phyloP scores from a whole-genome alignment of 2,329 filamentous ascomycete species.

The Trichoderma pleuroti region DNA sequence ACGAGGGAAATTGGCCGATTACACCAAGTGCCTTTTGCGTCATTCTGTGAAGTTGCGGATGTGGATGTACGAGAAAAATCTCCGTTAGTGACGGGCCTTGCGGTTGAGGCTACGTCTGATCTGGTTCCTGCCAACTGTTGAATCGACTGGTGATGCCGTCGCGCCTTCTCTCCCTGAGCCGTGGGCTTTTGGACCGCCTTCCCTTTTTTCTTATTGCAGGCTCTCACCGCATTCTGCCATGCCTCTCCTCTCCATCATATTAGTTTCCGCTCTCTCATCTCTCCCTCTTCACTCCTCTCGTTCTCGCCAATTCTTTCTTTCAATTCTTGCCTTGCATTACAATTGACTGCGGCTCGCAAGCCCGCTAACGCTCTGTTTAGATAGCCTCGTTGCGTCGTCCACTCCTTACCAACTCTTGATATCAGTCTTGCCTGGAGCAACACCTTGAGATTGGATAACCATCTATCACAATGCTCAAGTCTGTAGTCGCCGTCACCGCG shows the following conservation, averaged over 20 bases:
- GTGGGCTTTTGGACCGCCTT: background rate
- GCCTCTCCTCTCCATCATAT: background rate
- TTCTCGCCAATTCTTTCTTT: background rate
- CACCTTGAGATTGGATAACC: conserved; percentile 27
- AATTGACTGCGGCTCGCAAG: background rate
- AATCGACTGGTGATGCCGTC: background rate
- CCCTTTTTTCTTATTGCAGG: background rate
- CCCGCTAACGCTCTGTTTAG: conserved; percentile 25
- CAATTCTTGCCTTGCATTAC: background rate
- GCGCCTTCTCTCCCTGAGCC: background rate
- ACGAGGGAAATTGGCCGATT: conserved; percentile 2
- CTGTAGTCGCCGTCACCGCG: conserved; percentile 31
- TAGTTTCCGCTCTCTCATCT: background rate
- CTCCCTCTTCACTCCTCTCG: background rate
- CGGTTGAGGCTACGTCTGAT: background rate
- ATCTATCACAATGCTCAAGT: conserved; percentile 34
- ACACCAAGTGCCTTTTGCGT: conserved; percentile 1
- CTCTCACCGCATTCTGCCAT: conserved; percentile 2
- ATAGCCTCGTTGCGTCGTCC: conserved; percentile 36
- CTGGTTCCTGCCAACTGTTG: background rate
- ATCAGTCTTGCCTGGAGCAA: conserved; percentile 18
- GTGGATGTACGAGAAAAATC: background rate
- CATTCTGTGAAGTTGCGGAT: background rate
- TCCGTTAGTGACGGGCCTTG: background rate
- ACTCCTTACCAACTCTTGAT: conserved; percentile 28